phyloP scores from a whole-genome alignment of 495 filamentous ascomycete species.

The Hypoxylon subgilvum region DNA sequence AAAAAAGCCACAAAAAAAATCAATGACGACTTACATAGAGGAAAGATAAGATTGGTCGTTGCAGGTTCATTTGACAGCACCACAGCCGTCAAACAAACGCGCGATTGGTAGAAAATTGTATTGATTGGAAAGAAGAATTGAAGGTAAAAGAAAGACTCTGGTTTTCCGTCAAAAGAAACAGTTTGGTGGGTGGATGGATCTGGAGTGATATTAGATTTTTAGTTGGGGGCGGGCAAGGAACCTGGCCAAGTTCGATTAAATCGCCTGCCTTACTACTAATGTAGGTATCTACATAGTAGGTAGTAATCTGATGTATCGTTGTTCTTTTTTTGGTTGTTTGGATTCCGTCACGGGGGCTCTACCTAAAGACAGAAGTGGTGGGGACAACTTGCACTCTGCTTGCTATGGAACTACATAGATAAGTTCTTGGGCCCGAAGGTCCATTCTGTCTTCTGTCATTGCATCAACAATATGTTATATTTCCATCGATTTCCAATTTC shows the following conservation, averaged over 20 bases:
- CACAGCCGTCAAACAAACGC: conserved; percentile 69
- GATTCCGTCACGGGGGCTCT: not conserved
- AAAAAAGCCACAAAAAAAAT: conserved; percentile 1
- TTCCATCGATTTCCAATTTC: conserved; percentile 37
- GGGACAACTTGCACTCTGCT: conserved; percentile 1
- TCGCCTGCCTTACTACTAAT: no score
- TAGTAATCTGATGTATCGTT: conserved; percentile 20
- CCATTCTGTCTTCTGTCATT: no score
- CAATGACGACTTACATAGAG: conserved; percentile 53
- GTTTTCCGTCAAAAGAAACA: conserved; percentile 19
- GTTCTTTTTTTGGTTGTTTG: no score
- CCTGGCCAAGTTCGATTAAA: no score
- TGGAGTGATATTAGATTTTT: conserved; percentile 31
- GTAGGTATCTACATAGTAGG: conserved; percentile 1
- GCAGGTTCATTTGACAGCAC: conserved; percentile 76
- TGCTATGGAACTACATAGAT: no score
- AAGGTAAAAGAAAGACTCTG: conserved; percentile 14
- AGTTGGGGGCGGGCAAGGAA: not conserved
- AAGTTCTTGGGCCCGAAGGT: no score
- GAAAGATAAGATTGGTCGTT: conserved; percentile 51
- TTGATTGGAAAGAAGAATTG: conserved; percentile 34
- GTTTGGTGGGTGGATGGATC: conserved; percentile 23
- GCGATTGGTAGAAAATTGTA: conserved; percentile 44
- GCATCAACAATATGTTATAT: no score
- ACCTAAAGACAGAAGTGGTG: conserved; percentile 1